Conservation (phyloP, 192 early-diverging fungal species). For the Rhizoclosmatium globosum region DNA sequence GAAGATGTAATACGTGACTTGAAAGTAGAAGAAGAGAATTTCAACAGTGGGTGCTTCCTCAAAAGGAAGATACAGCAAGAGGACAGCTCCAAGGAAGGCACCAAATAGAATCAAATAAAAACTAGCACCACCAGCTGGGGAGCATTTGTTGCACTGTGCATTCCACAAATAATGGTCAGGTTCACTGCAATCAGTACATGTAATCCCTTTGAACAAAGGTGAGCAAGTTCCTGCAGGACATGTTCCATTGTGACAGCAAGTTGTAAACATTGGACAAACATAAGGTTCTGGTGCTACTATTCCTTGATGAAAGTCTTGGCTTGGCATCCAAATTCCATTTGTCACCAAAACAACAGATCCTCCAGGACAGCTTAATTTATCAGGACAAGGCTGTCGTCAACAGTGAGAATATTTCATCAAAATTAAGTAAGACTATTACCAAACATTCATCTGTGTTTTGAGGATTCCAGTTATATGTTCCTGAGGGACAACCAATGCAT, state of each 20-base stretch:
- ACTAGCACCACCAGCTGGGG: neutral
- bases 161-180: slow-evolving; percentile 27
- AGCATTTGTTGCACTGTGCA: slow-evolving; percentile 28
- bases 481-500: slow-evolving; percentile 19
- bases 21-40: slow-evolving; percentile 41
- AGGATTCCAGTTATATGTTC: slow-evolving; percentile 21
- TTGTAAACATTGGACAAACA: slow-evolving; percentile 12
- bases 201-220: slow-evolving; percentile 16
- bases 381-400: slow-evolving; percentile 10
- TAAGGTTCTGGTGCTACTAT: slow-evolving; percentile 5
- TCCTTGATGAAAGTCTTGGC: neutral
- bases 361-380: slow-evolving; percentile 13
- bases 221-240: slow-evolving; percentile 18
- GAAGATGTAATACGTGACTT: slow-evolving; percentile 36
- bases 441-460: slow-evolving; percentile 12
- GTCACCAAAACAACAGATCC: slow-evolving; percentile 10
- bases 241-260: slow-evolving; percentile 20
- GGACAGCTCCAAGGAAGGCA: slow-evolving; percentile 15
- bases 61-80: slow-evolving; percentile 23
- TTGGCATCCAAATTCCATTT: slow-evolving; percentile 19
- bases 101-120: slow-evolving; percentile 20
- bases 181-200: slow-evolving; percentile 27
- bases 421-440: neutral
- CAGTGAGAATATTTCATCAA: neutral
- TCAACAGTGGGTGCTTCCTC: slow-evolving; percentile 35